Evolutionary conservation across 2,329 filamentous ascomycete genomes (phyloP).

Genomic region (Fusarium citri): DNA sequence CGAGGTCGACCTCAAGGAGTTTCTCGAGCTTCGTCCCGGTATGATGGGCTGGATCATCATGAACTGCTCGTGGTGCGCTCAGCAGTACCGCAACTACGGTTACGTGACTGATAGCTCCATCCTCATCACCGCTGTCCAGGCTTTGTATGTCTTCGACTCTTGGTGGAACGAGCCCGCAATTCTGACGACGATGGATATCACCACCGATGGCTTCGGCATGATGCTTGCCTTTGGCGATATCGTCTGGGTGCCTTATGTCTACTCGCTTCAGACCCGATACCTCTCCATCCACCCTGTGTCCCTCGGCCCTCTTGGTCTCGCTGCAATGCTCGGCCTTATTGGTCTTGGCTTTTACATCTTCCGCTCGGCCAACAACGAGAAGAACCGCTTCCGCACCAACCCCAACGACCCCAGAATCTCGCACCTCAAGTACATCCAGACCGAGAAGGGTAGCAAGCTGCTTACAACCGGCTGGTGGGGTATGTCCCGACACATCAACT

Average conservation of each 20-base stretch:
- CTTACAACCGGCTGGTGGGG: slow-evolving; percentile 95
- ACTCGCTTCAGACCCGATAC: slow-evolving; percentile 86
- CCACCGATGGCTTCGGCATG: slow-evolving; percentile 91
- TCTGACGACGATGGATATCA: slow-evolving; percentile 94
- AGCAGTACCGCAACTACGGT: slow-evolving; percentile 88
- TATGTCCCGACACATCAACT: slow-evolving; percentile 91
- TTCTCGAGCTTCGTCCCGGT: slow-evolving; percentile 90
- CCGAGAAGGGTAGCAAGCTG: slow-evolving; percentile 82
- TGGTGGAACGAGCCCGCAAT: slow-evolving; percentile 90
- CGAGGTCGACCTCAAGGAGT: slow-evolving; percentile 90
- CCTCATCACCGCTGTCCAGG: slow-evolving; percentile 81
- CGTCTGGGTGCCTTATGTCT: slow-evolving; percentile 92
- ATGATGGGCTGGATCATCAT: slow-evolving; percentile 90
- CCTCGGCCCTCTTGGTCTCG: slow-evolving; percentile 76
- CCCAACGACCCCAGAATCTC: slow-evolving; percentile 82
- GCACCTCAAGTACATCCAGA: slow-evolving; percentile 88
- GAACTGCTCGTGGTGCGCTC: slow-evolving; percentile 84
- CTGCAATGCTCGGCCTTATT: slow-evolving; percentile 74
- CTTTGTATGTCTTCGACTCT: slow-evolving; percentile 84
- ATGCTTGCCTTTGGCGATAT: slow-evolving; percentile 96
- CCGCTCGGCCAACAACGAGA: slow-evolving; percentile 92
- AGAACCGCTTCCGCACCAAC: slow-evolving; percentile 92
- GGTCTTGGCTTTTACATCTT: slow-evolving; percentile 87
- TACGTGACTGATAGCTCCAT: slow-evolving; percentile 87
- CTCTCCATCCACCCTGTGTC: slow-evolving; percentile 83